phyloP scores from a whole-genome alignment of 768 basidiomycete genomes.

The Auricularia auricula-judae region DNA sequence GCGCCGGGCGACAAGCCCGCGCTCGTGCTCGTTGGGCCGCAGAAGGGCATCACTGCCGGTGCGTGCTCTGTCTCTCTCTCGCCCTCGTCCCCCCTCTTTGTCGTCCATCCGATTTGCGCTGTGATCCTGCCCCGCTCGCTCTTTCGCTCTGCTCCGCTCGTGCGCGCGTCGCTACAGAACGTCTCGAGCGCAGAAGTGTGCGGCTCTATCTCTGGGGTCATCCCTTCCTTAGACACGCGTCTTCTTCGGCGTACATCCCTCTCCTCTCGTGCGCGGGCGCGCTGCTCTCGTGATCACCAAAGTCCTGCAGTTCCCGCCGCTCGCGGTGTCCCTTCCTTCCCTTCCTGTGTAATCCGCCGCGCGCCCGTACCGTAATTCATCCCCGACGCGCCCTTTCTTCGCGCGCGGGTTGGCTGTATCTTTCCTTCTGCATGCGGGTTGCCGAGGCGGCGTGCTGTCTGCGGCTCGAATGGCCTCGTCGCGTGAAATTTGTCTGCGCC shows the following conservation, averaged over 20 bases:
- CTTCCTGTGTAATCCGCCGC: neutral
- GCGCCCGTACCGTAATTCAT: neutral
- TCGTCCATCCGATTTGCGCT: neutral
- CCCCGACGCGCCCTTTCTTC: neutral
- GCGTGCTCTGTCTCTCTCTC: slow-evolving; percentile 16
- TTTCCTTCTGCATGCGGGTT: too few species aligned
- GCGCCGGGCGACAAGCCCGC: slow-evolving; percentile 42
- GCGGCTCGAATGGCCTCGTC: too few species aligned
- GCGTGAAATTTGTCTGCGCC: too few species aligned
- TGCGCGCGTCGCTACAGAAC: too few species aligned
- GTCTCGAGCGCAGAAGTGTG: too few species aligned
- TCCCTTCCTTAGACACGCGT: too few species aligned
- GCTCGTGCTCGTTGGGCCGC: slow-evolving; percentile 65
- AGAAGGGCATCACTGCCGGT: slow-evolving; percentile 67
- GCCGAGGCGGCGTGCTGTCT: too few species aligned
- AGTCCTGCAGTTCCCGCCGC: neutral
- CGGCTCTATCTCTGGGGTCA: too few species aligned
- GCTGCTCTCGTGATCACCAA: neutral
- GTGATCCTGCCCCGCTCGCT: neutral
- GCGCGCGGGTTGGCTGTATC: too few species aligned
- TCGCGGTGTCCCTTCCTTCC: neutral
- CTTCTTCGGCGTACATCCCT: too few species aligned
- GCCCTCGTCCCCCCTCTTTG: slow-evolving; percentile 12
- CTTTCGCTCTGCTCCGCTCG: too few species aligned
- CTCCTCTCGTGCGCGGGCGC: too few species aligned